Conservation (phyloP, 2,329 filamentous ascomycete genomes). For the Ceratocystis colombiana region DNA sequence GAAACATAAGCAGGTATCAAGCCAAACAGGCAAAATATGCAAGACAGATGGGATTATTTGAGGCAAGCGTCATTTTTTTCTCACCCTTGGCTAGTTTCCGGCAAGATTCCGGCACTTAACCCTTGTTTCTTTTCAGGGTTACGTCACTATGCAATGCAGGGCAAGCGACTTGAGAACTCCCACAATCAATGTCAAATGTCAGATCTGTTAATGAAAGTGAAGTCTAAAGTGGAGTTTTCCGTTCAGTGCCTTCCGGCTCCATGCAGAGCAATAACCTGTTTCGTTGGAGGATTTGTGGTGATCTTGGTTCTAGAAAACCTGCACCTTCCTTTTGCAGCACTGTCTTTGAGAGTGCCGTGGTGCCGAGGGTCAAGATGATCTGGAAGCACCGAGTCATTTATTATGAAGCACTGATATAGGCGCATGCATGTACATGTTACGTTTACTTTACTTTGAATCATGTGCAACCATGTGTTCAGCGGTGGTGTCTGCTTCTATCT, state of each 20-base stretch:
- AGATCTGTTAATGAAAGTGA: conserved; percentile 1
- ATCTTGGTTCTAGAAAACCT: conserved; percentile 1
- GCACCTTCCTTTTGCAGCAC: neutral
- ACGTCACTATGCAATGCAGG: neutral
- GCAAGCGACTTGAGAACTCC: neutral
- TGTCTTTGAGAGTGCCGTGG: neutral
- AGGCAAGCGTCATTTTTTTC: conserved; percentile 6
- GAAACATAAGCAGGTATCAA: neutral
- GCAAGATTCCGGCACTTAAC: conserved; percentile 12
- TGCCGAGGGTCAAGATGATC: neutral
- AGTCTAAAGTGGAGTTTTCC: conserved; percentile 8
- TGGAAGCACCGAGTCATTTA: too few species aligned
- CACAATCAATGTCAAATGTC: neutral
- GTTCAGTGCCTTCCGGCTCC: neutral
- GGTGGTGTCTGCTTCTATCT: neutral
- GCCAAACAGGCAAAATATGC: conserved; percentile 15
- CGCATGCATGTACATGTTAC: too few species aligned
- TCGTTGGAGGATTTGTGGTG: neutral
- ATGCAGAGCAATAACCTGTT: neutral
- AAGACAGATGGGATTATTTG: neutral
- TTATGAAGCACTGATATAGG: neutral
- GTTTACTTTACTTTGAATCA: neutral
- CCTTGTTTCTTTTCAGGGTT: neutral
- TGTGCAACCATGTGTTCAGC: neutral
- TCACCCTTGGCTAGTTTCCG: neutral